These are phyloP conservation scores for Metschnikowia arizonensis DNA, from an alignment of 805 yeast genomes.

Conservation along the genomic window DNA sequence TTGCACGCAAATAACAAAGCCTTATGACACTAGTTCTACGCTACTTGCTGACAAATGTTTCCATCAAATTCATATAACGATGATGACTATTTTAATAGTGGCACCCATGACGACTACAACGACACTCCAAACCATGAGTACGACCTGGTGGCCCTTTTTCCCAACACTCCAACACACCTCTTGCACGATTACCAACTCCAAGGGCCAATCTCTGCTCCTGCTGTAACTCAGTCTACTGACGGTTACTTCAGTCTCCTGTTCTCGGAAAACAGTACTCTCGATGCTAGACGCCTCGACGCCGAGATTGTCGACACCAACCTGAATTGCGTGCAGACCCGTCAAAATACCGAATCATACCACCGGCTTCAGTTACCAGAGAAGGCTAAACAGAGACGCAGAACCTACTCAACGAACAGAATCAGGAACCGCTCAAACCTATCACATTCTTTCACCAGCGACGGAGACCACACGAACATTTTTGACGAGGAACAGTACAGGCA, in stretches of 20 bases:
- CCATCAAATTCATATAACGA: slow-evolving; percentile 1
- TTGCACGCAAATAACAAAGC: not conserved
- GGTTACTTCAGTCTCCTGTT: slow-evolving; percentile 14
- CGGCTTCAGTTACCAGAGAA: slow-evolving; percentile 2
- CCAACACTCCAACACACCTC: slow-evolving; percentile 1
- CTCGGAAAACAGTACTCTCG: not conserved
- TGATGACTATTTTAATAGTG: not conserved
- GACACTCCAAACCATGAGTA: slow-evolving; percentile 1
- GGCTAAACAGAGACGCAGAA: slow-evolving; percentile 5
- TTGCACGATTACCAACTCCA: slow-evolving; percentile 2
- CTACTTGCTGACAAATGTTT: not conserved
- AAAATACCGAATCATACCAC: slow-evolving; percentile 3
- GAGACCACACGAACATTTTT: not conserved
- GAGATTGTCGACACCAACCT: not conserved
- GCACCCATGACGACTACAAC: not conserved
- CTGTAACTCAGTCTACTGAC: slow-evolving; percentile 10
- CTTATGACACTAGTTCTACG: slow-evolving; percentile 1
- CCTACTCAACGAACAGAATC: slow-evolving; percentile 7
- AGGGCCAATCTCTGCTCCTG: slow-evolving; percentile 17
- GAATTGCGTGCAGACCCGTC: slow-evolving; percentile 2
- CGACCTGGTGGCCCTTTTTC: slow-evolving; percentile 5
- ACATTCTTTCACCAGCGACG: slow-evolving; percentile 6
- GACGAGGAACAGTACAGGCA: slow-evolving; percentile 6
- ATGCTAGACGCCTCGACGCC: not conserved
- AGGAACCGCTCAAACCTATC: slow-evolving; percentile 14